Conservation (phyloP, 257 asterid species). For the Linaria vulgaris region DNA sequence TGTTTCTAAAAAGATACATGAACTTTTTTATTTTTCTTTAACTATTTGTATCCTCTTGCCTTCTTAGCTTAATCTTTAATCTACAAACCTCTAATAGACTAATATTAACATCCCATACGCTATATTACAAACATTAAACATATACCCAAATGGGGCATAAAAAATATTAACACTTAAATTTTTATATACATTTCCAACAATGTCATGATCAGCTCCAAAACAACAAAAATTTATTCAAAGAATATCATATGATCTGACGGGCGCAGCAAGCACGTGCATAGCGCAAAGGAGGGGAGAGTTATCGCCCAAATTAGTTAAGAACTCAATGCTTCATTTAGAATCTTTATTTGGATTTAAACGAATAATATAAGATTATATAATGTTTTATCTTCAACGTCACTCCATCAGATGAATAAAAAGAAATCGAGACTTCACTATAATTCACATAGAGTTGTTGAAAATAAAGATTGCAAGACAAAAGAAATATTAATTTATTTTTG, state of each 20-base stretch:
- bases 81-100: too few species aligned
- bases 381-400: constrained; percentile 38
- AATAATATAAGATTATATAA: not conserved
- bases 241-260: too few species aligned
- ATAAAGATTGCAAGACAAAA: constrained; percentile 15
- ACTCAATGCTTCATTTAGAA: constrained; percentile 24
- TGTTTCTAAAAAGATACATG: too few species aligned
- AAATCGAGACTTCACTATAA: not conserved
- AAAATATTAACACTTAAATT: not conserved
- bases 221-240: not conserved
- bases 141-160: not conserved
- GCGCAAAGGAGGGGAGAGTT: constrained; percentile 33
- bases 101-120: too few species aligned
- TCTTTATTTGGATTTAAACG: constrained; percentile 15
- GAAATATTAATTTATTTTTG: not conserved
- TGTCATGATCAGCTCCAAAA: too few species aligned
- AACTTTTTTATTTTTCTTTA: too few species aligned
- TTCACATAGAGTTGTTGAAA: not conserved
- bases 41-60: too few species aligned
- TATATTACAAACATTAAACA: too few species aligned
- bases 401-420: constrained; percentile 12
- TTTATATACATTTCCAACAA: too few species aligned
- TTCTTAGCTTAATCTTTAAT: too few species aligned
- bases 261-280: constrained; percentile 34
- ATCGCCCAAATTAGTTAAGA: not conserved